Conservation (phyloP, 202 grass and related monocot genomes). For the Panicum hallii region DNA sequence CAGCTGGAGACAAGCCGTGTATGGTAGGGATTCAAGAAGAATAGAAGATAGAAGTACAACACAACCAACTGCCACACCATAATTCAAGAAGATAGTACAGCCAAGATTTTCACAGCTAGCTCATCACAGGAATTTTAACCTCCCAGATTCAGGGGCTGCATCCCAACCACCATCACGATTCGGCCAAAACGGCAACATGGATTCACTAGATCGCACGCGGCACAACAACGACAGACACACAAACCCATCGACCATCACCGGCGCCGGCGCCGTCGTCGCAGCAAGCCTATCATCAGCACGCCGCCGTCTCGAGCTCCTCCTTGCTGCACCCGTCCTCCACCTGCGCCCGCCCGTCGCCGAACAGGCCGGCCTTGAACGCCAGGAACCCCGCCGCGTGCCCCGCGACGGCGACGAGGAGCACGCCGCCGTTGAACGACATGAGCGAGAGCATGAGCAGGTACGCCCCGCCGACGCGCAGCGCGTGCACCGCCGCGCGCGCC, state of each 20-base stretch:
- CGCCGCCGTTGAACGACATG: constrained; percentile 87
- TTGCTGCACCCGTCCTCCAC: constrained; percentile 29
- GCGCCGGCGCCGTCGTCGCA: background rate
- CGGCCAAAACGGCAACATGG: background rate
- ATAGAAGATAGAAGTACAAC: background rate
- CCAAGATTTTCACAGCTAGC: background rate
- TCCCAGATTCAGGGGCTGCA: background rate
- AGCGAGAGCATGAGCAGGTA: constrained; percentile 90
- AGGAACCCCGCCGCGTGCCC: constrained; percentile 63
- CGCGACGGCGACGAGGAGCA: constrained; percentile 65
- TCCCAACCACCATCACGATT: background rate
- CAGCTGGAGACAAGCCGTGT: background rate
- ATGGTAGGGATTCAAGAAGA: background rate
- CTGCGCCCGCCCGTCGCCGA: constrained; percentile 33
- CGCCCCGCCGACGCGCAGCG: constrained; percentile 47
- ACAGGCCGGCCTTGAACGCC: constrained; percentile 45
- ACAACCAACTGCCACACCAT: background rate
- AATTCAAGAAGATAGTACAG: background rate
- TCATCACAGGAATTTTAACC: background rate
- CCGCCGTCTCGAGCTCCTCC: constrained; percentile 1
- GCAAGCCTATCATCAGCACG: constrained; percentile 19
- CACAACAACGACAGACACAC: background rate
- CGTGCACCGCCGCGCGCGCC: constrained; percentile 49
- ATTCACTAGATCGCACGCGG: background rate
- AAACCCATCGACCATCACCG: background rate